These are phyloP conservation scores for Aureobasidium mangrovei DNA, from an alignment of 2,329 filamentous ascomycete species.

Conservation along the genomic window DNA sequence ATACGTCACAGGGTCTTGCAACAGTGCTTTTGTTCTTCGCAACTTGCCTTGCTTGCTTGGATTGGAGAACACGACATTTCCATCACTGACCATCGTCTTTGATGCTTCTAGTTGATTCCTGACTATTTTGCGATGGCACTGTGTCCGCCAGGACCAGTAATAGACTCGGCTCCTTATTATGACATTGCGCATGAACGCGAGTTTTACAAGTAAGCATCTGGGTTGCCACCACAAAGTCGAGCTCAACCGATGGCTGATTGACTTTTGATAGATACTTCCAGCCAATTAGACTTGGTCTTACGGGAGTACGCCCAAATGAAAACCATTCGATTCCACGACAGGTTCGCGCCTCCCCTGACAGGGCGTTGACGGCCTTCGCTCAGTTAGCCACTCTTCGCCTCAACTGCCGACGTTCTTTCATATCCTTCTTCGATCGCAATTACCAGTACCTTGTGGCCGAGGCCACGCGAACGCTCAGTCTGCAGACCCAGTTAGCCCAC, in stretches of 20 bases:
- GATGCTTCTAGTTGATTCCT: too few species aligned
- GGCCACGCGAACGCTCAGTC: slow-evolving; percentile 40
- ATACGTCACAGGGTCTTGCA: too few species aligned
- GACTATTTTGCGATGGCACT: not conserved
- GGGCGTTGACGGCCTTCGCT: slow-evolving; percentile 39
- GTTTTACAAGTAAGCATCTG: slow-evolving; percentile 24
- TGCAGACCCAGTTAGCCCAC: slow-evolving; percentile 23
- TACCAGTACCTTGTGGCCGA: slow-evolving; percentile 47
- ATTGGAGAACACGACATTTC: too few species aligned
- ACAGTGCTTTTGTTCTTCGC: too few species aligned
- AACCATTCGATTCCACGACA: not conserved
- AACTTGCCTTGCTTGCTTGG: too few species aligned
- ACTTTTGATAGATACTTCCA: slow-evolving; percentile 7
- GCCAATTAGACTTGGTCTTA: slow-evolving; percentile 18
- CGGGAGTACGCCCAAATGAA: slow-evolving; percentile 17
- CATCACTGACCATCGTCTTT: too few species aligned
- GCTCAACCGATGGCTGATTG: not conserved
- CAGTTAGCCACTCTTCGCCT: slow-evolving; percentile 45
- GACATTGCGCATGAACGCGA: slow-evolving; percentile 25
- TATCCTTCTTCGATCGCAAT: slow-evolving; percentile 44
- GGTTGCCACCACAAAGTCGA: slow-evolving; percentile 7
- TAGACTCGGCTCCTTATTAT: slow-evolving; percentile 11
- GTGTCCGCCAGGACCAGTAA: not conserved
- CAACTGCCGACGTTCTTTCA: slow-evolving; percentile 40
- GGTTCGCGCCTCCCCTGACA: slow-evolving; percentile 22